phyloP scores from a whole-genome alignment of 805 yeast genomes.

The Ogataea wickerhamii region DNA sequence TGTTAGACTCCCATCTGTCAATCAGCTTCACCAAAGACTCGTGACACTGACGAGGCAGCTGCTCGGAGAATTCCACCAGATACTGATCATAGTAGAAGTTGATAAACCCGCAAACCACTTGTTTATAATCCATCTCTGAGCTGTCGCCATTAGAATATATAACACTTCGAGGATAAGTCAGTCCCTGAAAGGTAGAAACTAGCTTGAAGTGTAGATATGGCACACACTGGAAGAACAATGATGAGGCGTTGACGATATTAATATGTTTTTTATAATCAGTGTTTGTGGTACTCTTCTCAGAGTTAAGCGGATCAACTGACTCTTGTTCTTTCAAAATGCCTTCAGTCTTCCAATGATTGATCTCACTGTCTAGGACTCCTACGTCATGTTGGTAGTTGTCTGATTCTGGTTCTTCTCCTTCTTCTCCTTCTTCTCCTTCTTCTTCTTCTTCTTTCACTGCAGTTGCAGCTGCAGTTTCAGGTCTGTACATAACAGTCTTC shows the following conservation, averaged over 20 bases:
- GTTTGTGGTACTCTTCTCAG: not conserved
- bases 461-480: not conserved
- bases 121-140: conserved; percentile 28
- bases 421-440: not conserved
- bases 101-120: conserved; percentile 30
- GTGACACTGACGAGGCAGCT: conserved; percentile 33
- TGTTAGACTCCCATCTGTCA: conserved; percentile 38
- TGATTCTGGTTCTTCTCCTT: not conserved
- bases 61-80: conserved; percentile 32
- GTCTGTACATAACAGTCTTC: conserved; percentile 8
- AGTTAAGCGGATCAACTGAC: not conserved
- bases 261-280: conserved; percentile 11
- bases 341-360: conserved; percentile 27
- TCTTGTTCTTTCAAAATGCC: not conserved
- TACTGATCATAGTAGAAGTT: conserved; percentile 35
- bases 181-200: conserved; percentile 18
- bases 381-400: not conserved
- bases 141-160: conserved; percentile 3
- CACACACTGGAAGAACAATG: conserved; percentile 35
- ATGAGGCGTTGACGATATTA: conserved; percentile 32
- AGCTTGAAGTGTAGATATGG: conserved; percentile 32
- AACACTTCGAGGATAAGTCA: conserved; percentile 28
- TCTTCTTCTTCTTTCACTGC: not conserved
- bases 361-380: conserved; percentile 12
- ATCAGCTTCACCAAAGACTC: conserved; percentile 28